These are phyloP conservation scores for Allomyces arbusculus DNA, from an alignment of 192 early-diverging fungal genomes.

Conservation along the genomic window DNA sequence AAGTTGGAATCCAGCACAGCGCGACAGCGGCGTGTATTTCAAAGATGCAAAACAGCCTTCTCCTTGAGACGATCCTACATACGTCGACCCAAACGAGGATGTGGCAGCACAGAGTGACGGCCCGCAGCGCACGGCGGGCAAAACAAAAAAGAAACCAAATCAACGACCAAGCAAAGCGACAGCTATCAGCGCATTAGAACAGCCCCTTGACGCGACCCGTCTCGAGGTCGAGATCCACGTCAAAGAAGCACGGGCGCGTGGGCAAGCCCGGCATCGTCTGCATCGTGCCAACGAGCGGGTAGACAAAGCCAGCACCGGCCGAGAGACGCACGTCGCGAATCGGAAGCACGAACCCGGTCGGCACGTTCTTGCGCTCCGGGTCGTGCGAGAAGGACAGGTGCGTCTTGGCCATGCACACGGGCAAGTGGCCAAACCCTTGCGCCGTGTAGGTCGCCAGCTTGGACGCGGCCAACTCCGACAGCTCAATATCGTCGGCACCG, in stretches of 20 bases:
- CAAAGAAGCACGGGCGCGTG: slow-evolving; percentile 86
- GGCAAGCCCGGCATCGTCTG: slow-evolving; percentile 95
- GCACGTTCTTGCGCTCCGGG: slow-evolving; percentile 77
- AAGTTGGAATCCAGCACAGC: no score
- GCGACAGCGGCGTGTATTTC: no score
- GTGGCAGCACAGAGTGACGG: no score
- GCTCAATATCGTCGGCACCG: slow-evolving; percentile 76
- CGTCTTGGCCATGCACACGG: slow-evolving; percentile 99
- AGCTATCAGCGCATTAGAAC: slow-evolving; percentile 33
- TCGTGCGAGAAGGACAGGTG: slow-evolving; percentile 85
- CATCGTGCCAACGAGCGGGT: slow-evolving; percentile 89
- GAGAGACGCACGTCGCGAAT: slow-evolving; percentile 87
- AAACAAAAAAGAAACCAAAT: no score
- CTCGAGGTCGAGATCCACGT: slow-evolving; percentile 79
- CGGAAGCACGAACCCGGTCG: slow-evolving; percentile 76
- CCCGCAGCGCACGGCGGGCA: no score
- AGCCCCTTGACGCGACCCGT: slow-evolving; percentile 67
- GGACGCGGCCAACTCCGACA: slow-evolving; percentile 57
- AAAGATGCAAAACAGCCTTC: no score
- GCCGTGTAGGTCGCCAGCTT: slow-evolving; percentile 76
- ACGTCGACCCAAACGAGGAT: no score
- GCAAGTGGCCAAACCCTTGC: slow-evolving; percentile 70
- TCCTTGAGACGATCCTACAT: no score
- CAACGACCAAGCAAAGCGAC: no score
- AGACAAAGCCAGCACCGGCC: slow-evolving; percentile 92